These are phyloP conservation scores for Iris pallida DNA, from an alignment of 116 monocot species.

Conservation along the genomic window DNA sequence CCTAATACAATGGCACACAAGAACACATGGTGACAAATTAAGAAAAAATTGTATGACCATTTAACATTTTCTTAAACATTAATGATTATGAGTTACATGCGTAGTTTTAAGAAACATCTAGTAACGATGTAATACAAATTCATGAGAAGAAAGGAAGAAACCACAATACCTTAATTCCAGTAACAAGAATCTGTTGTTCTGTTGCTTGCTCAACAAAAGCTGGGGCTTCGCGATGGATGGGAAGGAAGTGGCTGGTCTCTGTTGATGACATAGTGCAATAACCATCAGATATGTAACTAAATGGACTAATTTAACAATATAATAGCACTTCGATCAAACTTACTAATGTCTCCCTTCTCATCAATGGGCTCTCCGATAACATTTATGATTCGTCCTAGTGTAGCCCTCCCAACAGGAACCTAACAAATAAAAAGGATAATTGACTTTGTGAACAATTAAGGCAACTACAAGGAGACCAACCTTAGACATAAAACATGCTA, in stretches of 20 bases:
- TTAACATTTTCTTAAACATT: not conserved
- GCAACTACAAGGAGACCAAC: too few species aligned
- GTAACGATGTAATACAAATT: not conserved
- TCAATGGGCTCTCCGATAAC: constrained; percentile 81
- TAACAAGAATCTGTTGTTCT: constrained; percentile 71
- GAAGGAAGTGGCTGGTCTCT: constrained; percentile 72
- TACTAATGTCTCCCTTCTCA: constrained; percentile 62
- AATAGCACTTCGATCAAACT: constrained; percentile 6
- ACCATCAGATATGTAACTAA: not conserved
- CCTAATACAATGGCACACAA: not conserved
- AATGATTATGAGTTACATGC: not conserved
- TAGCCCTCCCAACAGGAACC: constrained; percentile 80
- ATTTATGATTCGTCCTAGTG: constrained; percentile 75
- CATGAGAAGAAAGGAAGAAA: not conserved
- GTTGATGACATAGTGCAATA: not conserved
- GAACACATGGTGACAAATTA: not conserved
- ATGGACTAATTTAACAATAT: not conserved
- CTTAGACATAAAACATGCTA: too few species aligned
- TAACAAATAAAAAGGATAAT: constrained; percentile 5
- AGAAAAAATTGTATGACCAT: not conserved
- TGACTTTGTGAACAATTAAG: not conserved
- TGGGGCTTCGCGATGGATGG: constrained; percentile 80
- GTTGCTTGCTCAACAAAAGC: constrained; percentile 76
- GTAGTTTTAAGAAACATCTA: not conserved
- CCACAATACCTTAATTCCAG: constrained; percentile 63